These are phyloP conservation scores for Acacia pycnantha DNA, from an alignment of 331 rosid genomes.

Conservation along the genomic window DNA sequence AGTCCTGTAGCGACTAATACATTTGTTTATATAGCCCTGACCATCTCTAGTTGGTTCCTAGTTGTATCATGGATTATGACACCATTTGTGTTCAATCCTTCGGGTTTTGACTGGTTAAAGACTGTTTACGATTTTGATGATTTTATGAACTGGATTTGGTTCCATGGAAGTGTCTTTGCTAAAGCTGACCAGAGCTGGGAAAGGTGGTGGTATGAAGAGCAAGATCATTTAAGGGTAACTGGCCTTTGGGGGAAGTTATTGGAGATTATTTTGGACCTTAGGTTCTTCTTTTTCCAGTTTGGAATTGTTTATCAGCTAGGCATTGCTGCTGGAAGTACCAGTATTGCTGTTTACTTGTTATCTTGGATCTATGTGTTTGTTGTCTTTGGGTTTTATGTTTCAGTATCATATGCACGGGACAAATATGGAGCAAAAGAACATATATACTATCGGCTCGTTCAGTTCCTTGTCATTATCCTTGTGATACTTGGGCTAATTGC, in stretches of 20 bases:
- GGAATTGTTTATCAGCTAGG: conserved; percentile 91
- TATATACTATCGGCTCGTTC: conserved; percentile 90
- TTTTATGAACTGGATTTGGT: conserved; percentile 97
- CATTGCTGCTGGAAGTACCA: conserved; percentile 67
- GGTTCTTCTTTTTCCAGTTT: conserved; percentile 94
- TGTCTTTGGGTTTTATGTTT: conserved; percentile 55
- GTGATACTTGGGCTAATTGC: conserved; percentile 62
- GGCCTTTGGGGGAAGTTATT: conserved; percentile 82
- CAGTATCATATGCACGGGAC: conserved; percentile 74
- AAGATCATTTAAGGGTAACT: conserved; percentile 85
- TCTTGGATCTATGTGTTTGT: conserved; percentile 83
- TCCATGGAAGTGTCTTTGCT: conserved; percentile 90
- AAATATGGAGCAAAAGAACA: conserved; percentile 83
- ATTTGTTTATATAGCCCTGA: conserved; percentile 86
- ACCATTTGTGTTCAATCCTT: conserved; percentile 92
- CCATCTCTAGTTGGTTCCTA: conserved; percentile 88
- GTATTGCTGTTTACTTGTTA: conserved; percentile 74
- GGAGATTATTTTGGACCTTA: conserved; percentile 84
- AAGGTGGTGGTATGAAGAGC: conserved; percentile 99
- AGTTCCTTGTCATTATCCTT: conserved; percentile 77
- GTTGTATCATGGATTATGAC: conserved; percentile 89
- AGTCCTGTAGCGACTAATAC: conserved; percentile 77
- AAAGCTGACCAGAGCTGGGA: conserved; percentile 99
- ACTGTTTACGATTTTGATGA: conserved; percentile 91
- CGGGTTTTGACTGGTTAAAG: conserved; percentile 98